Evolutionary conservation across 2,329 filamentous ascomycete species (phyloP).

Genomic region (Aspergillus hortae): DNA sequence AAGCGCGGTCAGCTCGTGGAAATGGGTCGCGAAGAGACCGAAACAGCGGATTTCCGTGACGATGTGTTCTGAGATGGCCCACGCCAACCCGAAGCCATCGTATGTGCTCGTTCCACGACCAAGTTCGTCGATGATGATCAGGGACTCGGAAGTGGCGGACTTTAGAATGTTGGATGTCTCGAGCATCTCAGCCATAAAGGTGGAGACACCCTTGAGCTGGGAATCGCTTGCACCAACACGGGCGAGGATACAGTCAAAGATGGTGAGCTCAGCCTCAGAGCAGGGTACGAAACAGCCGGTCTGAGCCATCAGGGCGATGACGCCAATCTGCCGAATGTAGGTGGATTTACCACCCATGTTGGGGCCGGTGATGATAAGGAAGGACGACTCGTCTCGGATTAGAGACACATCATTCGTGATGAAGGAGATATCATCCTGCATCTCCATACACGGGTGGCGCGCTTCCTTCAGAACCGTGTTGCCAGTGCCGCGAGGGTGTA

Average conservation of each 20-base stretch:
- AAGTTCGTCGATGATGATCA: conserved; percentile 98
- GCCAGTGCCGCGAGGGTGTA: conserved; percentile 82
- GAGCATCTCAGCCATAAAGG: conserved; percentile 99
- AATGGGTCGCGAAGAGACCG: conserved; percentile 94
- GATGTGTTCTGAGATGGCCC: conserved; percentile 98
- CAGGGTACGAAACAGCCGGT: conserved; percentile 96
- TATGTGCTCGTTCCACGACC: conserved; percentile 96
- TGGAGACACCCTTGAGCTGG: conserved; percentile 95
- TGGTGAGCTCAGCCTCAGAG: conserved; percentile 81
- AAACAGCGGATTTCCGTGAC: conserved; percentile 92
- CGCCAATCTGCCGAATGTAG: conserved; percentile 95
- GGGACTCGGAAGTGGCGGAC: conserved; percentile 86
- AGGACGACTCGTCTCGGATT: conserved; percentile 73
- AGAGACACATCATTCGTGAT: conserved; percentile 96
- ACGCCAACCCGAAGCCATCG: conserved; percentile 96
- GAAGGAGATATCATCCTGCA: conserved; percentile 97
- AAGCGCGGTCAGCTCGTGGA: conserved; percentile 93
- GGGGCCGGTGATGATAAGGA: conserved; percentile 93
- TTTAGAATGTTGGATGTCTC: conserved; percentile 98
- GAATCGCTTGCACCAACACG: conserved; percentile 94
- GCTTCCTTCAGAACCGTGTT: conserved; percentile 89
- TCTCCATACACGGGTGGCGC: conserved; percentile 95
- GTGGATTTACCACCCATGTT: conserved; percentile 99
- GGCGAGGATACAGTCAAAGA: conserved; percentile 95
- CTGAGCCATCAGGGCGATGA: conserved; percentile 96